phyloP scores from a whole-genome alignment of 2,329 filamentous ascomycete genomes.

The Penicillium expansum region DNA sequence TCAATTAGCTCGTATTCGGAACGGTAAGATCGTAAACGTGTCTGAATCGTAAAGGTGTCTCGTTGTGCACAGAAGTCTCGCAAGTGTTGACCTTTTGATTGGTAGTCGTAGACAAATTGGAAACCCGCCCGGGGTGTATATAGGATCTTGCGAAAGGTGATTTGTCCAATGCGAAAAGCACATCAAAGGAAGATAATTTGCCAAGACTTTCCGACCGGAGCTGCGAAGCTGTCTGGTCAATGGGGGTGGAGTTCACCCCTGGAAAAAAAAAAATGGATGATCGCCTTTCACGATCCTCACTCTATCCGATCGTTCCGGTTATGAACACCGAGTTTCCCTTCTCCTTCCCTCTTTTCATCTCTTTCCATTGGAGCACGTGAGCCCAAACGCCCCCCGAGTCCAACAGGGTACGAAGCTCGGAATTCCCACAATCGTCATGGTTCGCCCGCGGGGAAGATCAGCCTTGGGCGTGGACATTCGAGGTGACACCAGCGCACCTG shows the following conservation, averaged over 20 bases:
- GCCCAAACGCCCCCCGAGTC: neutral
- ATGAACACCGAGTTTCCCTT: neutral
- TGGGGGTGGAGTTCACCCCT: slow-evolving; percentile 2
- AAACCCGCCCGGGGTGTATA: neutral
- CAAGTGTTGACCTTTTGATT: neutral
- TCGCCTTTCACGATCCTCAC: slow-evolving; percentile 3
- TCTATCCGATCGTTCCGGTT: slow-evolving; percentile 4
- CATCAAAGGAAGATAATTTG: neutral
- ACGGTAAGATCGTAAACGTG: neutral
- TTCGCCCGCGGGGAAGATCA: slow-evolving; percentile 43
- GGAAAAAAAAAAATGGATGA: slow-evolving; percentile 4
- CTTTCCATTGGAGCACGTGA: slow-evolving; percentile 2
- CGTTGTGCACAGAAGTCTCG: neutral
- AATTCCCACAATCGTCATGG: slow-evolving; percentile 26
- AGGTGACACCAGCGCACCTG: slow-evolving; percentile 47
- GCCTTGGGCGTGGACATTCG: slow-evolving; percentile 48
- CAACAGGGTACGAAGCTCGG: neutral
- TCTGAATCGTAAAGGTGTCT: neutral
- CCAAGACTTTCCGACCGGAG: slow-evolving; percentile 8
- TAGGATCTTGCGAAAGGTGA: neutral
- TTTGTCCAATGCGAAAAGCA: neutral
- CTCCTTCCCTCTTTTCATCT: neutral
- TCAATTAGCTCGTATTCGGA: neutral
- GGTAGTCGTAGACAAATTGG: neutral
- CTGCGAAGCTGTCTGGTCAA: slow-evolving; percentile 3